A percentile compares a stretch with the other conserved stretches of the same genome.
Evolutionary conservation across 1,284 basidiomycete genomes (phyloP).

Genomic region (Mycosarcoma maydis): DNA sequence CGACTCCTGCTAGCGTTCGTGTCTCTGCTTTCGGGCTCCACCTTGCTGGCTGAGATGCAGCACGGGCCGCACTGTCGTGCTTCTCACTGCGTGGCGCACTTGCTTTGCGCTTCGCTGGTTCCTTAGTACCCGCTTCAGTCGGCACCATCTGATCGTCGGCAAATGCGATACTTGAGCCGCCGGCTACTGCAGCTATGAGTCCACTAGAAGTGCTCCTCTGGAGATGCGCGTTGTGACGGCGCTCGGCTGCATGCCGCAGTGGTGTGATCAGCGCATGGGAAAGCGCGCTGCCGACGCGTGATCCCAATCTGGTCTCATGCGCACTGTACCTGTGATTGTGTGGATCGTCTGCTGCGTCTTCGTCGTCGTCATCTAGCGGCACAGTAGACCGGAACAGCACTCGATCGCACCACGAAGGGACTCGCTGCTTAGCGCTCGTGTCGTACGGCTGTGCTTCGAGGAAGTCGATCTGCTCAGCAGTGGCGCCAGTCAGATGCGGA

Average conservation of each 20-base stretch:
- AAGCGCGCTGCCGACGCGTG: slow-evolving; percentile 37
- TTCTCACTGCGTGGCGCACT: slow-evolving; percentile 2
- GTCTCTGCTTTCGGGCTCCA: slow-evolving; percentile 19
- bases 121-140: slow-evolving; percentile 9
- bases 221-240: slow-evolving; percentile 24
- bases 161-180: slow-evolving; percentile 26
- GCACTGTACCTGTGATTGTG: neutral
- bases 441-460: slow-evolving; percentile 69
- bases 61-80: neutral
- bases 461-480: slow-evolving; percentile 45
- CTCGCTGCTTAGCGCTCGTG: slow-evolving; percentile 70
- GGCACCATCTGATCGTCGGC: slow-evolving; percentile 10
- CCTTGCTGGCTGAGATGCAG: neutral
- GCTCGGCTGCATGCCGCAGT: slow-evolving; percentile 36
- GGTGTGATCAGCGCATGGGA: slow-evolving; percentile 36
- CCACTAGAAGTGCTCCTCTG: slow-evolving; percentile 26
- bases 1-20: slow-evolving; percentile 8
- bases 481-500: slow-evolving; percentile 37
- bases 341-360: neutral
- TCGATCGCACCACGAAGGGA: slow-evolving; percentile 69
- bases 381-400: slow-evolving; percentile 63
- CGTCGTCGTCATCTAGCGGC: slow-evolving; percentile 22
- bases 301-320: slow-evolving; percentile 21
- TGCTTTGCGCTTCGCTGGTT: slow-evolving; percentile 5
- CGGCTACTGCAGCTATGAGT: slow-evolving; percentile 23